phyloP scores from a whole-genome alignment of 2,329 filamentous ascomycete genomes.

The Hypoxylon sp. region DNA sequence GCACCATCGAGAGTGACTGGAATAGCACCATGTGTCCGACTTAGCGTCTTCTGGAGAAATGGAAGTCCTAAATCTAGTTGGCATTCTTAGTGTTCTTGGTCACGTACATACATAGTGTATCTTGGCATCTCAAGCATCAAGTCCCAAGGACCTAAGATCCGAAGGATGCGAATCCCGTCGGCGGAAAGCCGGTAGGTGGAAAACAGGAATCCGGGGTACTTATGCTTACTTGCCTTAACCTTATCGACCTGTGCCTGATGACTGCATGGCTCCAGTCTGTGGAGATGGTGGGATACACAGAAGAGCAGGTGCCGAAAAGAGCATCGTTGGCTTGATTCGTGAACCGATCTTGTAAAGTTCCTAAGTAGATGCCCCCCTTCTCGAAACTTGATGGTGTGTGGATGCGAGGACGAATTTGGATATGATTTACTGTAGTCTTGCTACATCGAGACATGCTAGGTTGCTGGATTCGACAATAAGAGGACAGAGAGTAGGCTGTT shows the following conservation, averaged over 20 bases:
- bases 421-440: background rate
- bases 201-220: slow-evolving; percentile 48
- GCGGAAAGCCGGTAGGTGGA: slow-evolving; percentile 41
- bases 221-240: slow-evolving; percentile 27
- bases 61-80: slow-evolving; percentile 25
- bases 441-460: slow-evolving; percentile 21
- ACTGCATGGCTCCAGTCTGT: slow-evolving; percentile 14
- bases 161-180: slow-evolving; percentile 28
- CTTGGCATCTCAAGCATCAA: slow-evolving; percentile 28
- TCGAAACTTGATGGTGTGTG: slow-evolving; percentile 22
- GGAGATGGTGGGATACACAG: slow-evolving; percentile 25
- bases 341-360: slow-evolving; percentile 2
- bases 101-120: slow-evolving; percentile 28
- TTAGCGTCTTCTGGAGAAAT: slow-evolving; percentile 32
- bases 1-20: slow-evolving; percentile 14
- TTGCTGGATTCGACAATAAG: background rate
- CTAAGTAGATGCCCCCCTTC: slow-evolving; percentile 4
- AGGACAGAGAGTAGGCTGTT: background rate
- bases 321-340: background rate
- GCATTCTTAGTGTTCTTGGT: slow-evolving; percentile 3
- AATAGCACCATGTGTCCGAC: slow-evolving; percentile 18
- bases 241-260: slow-evolving; percentile 13
- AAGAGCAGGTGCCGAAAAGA: background rate
- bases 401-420: slow-evolving; percentile 17
- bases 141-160: slow-evolving; percentile 32